Evolutionary conservation across 345 rosid genomes (phyloP).

Genomic region (Toxicodendron radicans): DNA sequence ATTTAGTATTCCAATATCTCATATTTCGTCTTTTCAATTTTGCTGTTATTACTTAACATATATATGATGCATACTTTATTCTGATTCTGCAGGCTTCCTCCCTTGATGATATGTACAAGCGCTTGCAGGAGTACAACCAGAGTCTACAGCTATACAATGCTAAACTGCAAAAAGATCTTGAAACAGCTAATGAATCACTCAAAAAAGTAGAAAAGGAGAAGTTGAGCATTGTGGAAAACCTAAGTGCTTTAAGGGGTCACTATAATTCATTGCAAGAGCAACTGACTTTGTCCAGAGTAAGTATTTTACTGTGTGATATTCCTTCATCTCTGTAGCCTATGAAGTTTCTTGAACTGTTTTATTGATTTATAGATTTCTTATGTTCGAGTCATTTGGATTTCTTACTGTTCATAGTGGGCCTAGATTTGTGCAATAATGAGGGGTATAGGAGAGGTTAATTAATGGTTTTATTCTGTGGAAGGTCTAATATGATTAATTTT

Average conservation of each 20-base stretch:
- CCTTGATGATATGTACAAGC: slow-evolving; percentile 71
- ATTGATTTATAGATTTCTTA: neutral
- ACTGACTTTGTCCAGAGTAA: slow-evolving; percentile 65
- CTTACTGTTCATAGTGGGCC: neutral
- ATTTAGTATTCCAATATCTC: neutral
- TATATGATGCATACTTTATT: neutral
- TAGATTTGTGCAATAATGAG: neutral
- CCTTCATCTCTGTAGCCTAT: neutral
- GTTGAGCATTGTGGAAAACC: slow-evolving; percentile 72
- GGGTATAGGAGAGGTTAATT: neutral
- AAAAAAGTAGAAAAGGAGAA: slow-evolving; percentile 80
- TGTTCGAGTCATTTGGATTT: neutral
- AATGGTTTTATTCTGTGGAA: neutral
- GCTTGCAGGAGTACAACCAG: slow-evolving; percentile 76
- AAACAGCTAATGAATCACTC: slow-evolving; percentile 52
- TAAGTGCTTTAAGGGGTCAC: slow-evolving; percentile 80
- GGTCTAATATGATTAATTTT: no score
- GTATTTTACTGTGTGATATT: slow-evolving; percentile 11
- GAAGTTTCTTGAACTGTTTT: neutral
- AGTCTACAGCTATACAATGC: slow-evolving; percentile 81
- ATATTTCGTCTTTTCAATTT: neutral
- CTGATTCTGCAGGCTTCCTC: slow-evolving; percentile 50
- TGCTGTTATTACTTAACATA: neutral
- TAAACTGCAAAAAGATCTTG: slow-evolving; percentile 70
- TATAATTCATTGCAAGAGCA: slow-evolving; percentile 81